Conservation (phyloP, 2,329 filamentous ascomycete species). For the Chrysoporthe deuterocubensis region DNA sequence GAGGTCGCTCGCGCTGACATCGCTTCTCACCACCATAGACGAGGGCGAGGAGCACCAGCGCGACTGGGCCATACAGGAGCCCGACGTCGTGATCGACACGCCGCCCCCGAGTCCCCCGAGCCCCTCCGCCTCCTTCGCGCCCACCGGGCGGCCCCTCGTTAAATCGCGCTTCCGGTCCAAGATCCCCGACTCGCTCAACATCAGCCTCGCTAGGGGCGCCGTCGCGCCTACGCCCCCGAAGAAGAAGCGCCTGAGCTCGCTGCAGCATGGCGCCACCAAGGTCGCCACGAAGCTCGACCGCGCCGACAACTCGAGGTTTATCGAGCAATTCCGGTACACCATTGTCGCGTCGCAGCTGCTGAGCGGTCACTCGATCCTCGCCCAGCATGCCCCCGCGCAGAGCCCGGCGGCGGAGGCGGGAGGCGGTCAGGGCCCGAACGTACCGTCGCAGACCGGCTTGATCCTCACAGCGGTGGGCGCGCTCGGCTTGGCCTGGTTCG, state of each 20-base stretch:
- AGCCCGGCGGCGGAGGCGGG: conserved; percentile 17
- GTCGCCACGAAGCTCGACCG: conserved; percentile 74
- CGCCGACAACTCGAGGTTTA: conserved; percentile 80
- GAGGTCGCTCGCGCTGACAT: conserved; percentile 30
- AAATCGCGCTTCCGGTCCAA: conserved; percentile 58
- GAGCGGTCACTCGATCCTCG: conserved; percentile 66
- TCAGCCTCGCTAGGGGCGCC: conserved; percentile 46
- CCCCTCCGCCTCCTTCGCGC: conserved; percentile 54
- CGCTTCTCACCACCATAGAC: conserved; percentile 39
- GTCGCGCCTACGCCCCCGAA: conserved; percentile 51
- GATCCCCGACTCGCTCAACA: conserved; percentile 47
- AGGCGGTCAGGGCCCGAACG: conserved; percentile 35
- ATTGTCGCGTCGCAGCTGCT: conserved; percentile 91
- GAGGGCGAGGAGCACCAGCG: conserved; percentile 55
- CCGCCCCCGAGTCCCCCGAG: conserved; percentile 50
- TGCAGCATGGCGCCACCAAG: conserved; percentile 51
- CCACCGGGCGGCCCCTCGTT: conserved; percentile 58
- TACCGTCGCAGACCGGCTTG: conserved; percentile 47
- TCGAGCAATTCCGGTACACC: conserved; percentile 91
- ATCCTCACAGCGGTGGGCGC: conserved; percentile 66
- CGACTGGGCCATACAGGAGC: conserved; percentile 51
- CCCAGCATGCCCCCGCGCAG: conserved; percentile 39
- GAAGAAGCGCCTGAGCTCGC: conserved; percentile 28
- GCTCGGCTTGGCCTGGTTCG: conserved; percentile 68
- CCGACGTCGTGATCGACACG: conserved; percentile 44